phyloP scores from a whole-genome alignment of 305 asterid species.

The Striga hermonthica region DNA sequence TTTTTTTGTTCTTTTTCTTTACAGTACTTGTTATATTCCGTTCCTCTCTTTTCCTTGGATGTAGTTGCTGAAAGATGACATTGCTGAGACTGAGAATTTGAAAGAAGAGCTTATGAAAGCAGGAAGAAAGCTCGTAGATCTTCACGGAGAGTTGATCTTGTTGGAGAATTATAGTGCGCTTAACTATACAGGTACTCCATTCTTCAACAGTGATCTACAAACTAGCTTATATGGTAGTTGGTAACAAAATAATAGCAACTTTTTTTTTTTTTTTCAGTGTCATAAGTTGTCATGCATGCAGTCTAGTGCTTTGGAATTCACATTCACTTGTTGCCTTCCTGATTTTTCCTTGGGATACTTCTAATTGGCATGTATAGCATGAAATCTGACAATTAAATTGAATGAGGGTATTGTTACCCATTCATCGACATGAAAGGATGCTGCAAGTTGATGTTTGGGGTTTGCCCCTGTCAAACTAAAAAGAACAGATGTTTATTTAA shows the following conservation, averaged over 20 bases:
- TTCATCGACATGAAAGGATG: neutral
- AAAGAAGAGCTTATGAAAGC: slow-evolving; percentile 51
- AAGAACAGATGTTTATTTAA: neutral
- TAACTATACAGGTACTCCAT: slow-evolving; percentile 65
- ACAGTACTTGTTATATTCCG: slow-evolving; percentile 2
- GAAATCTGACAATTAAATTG: no score
- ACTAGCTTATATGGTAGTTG: slow-evolving; percentile 2
- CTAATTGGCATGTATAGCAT: no score
- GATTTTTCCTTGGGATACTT: no score
- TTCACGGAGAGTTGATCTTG: slow-evolving; percentile 84
- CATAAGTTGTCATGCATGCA: no score
- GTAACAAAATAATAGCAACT: neutral
- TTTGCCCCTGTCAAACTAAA: neutral
- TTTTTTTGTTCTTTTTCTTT: neutral
- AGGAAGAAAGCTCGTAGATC: slow-evolving; percentile 63
- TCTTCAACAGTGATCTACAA: slow-evolving; percentile 14
- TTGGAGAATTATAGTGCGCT: slow-evolving; percentile 86
- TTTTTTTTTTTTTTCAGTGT: neutral
- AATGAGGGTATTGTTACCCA: no score
- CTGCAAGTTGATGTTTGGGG: neutral
- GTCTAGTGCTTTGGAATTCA: neutral
- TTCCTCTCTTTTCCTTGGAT: slow-evolving; percentile 12
- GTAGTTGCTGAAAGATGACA: slow-evolving; percentile 58
- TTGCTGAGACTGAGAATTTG: slow-evolving; percentile 42
- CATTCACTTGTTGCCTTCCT: neutral